Conservation (phyloP, 306 rosid genomes). For the Amphicarpaea edgeworthii region DNA sequence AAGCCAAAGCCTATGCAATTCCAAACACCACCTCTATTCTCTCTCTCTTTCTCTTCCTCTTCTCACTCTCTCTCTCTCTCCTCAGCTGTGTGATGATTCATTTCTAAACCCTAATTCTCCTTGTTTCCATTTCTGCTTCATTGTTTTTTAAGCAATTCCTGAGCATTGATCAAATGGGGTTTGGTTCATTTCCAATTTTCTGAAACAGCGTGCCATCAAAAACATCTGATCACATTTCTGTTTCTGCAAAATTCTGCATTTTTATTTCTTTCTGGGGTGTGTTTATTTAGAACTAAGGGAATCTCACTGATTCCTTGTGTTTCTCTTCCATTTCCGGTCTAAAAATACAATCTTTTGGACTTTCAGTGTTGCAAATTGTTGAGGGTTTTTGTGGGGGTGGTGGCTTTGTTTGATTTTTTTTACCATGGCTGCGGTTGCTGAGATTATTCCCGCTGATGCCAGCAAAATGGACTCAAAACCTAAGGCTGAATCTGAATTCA, state of each 20-base stretch:
- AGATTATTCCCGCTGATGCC: constrained; percentile 78
- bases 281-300: neutral
- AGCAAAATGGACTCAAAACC: constrained; percentile 73
- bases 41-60: constrained; percentile 43
- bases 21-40: constrained; percentile 46
- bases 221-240: constrained; percentile 42
- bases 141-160: constrained; percentile 15
- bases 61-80: constrained; percentile 40
- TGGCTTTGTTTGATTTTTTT: constrained; percentile 46
- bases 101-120: constrained; percentile 55
- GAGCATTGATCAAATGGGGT: neutral
- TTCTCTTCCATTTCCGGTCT: neutral
- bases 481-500: constrained; percentile 72
- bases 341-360: constrained; percentile 23
- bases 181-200: constrained; percentile 29
- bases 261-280: constrained; percentile 7
- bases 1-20: constrained; percentile 51
- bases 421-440: constrained; percentile 97
- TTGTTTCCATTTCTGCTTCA: constrained; percentile 29
- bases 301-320: constrained; percentile 41
- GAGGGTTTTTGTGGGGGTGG: constrained; percentile 41
- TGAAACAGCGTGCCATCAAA: constrained; percentile 3
- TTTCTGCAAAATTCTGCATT: constrained; percentile 40
- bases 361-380: constrained; percentile 28
- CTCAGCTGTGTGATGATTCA: constrained; percentile 44